These are phyloP conservation scores for Stachybotrys chartarum DNA, from an alignment of 2,329 filamentous ascomycete genomes.

Conservation along the genomic window DNA sequence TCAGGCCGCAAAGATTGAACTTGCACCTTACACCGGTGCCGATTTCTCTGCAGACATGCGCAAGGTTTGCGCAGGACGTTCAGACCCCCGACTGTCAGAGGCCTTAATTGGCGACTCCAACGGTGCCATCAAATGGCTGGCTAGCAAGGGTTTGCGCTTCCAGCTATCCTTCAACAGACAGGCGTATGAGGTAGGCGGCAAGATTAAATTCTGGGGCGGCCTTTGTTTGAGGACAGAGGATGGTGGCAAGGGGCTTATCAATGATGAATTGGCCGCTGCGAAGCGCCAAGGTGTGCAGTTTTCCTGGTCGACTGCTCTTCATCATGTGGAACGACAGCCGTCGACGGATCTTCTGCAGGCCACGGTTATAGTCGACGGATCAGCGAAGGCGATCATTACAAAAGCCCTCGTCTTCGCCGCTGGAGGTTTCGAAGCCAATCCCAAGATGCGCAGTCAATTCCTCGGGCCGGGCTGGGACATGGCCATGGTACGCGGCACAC, in stretches of 20 bases:
- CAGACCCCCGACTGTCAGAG: conserved; percentile 39
- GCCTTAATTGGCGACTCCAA: conserved; percentile 45
- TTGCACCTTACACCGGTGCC: conserved; percentile 45
- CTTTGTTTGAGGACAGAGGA: conserved; percentile 51
- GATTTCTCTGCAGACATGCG: conserved; percentile 51
- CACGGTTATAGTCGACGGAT: conserved; percentile 21
- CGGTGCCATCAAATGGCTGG: conserved; percentile 47
- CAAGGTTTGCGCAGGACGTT: conserved; percentile 47
- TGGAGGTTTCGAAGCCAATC: conserved; percentile 58
- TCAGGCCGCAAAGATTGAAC: conserved; percentile 43
- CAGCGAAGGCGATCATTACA: conserved; percentile 20
- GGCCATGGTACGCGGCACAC: conserved; percentile 55
- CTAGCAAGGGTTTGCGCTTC: conserved; percentile 45
- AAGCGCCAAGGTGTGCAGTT: conserved; percentile 32
- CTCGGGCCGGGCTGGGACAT: conserved; percentile 55
- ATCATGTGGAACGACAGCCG: conserved; percentile 25
- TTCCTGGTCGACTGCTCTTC: conserved; percentile 37
- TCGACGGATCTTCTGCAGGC: background rate
- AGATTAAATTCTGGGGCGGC: conserved; percentile 61
- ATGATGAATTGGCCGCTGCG: conserved; percentile 38
- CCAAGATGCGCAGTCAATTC: conserved; percentile 44
- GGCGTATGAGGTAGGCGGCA: conserved; percentile 54
- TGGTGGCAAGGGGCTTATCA: conserved; percentile 52
- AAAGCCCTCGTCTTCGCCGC: conserved; percentile 46
- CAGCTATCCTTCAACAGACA: conserved; percentile 59